Conservation (phyloP, 495 filamentous ascomycete genomes). For the Hyaloscypha bicolor region DNA sequence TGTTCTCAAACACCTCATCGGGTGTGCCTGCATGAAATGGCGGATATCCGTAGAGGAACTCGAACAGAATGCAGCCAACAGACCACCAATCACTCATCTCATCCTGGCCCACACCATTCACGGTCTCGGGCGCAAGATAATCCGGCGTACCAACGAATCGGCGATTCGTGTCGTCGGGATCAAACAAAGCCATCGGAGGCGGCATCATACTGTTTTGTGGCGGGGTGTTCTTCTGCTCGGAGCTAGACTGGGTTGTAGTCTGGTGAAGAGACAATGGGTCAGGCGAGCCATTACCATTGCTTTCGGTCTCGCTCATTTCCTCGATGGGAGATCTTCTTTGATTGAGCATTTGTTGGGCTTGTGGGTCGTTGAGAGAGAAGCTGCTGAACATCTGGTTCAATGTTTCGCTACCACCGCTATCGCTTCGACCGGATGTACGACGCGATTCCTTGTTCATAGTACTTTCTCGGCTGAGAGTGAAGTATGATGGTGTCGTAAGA, state of each 20-base stretch:
- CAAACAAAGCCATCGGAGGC: conserved; percentile 93
- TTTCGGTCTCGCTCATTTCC: conserved; percentile 63
- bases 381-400: conserved; percentile 81
- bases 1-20: conserved; percentile 96
- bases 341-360: conserved; percentile 36
- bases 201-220: conserved; percentile 83
- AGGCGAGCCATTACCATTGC: conserved; percentile 63
- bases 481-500: conserved; percentile 87
- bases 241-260: conserved; percentile 57
- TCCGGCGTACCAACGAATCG: conserved; percentile 97
- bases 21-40: conserved; percentile 92
- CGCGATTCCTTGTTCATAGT: conserved; percentile 73
- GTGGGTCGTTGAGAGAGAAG: conserved; percentile 74
- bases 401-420: conserved; percentile 86
- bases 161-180: conserved; percentile 90
- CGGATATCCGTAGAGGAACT: conserved; percentile 89
- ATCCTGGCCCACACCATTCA: conserved; percentile 91
- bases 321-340: conserved; percentile 58
- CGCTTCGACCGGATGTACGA: conserved; percentile 85
- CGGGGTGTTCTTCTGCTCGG: conserved; percentile 54
- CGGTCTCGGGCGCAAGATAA: conserved; percentile 95
- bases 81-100: conserved; percentile 99
- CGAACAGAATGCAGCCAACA: conserved; percentile 94
- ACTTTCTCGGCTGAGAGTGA: conserved; percentile 72
- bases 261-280: conserved; percentile 66